Conservation (phyloP, 169 alveolate genomes). For the Eimeria praecox region DNA sequence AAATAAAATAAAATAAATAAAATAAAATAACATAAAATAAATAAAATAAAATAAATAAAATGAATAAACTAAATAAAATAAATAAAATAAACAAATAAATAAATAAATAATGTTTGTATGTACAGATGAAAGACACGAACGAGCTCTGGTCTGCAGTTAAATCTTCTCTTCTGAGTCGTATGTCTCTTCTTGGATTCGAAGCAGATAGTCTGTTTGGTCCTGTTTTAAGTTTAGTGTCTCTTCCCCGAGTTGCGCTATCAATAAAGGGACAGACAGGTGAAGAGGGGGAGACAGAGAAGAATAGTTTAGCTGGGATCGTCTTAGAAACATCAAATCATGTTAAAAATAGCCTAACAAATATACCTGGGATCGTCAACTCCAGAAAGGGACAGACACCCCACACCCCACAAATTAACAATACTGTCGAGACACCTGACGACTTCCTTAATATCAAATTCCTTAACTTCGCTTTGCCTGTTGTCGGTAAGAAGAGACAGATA, state of each 20-base stretch:
- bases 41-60: too few species aligned
- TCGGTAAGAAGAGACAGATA: background rate
- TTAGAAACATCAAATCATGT: background rate
- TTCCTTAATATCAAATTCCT: constrained; percentile 25
- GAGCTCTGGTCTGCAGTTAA: constrained; percentile 18
- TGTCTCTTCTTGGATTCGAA: background rate
- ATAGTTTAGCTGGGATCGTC: background rate
- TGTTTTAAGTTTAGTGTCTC: background rate
- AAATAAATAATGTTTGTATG: background rate
- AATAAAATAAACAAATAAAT: too few species aligned
- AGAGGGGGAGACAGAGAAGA: background rate
- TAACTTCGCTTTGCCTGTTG: constrained; percentile 23
- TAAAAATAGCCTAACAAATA: background rate
- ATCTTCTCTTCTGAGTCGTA: background rate
- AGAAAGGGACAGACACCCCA: background rate
- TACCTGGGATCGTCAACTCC: background rate
- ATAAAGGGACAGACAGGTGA: background rate
- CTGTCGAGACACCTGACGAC: constrained; percentile 3
- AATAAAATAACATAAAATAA: too few species aligned
- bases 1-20: too few species aligned
- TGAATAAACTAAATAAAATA: too few species aligned
- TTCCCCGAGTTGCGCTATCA: constrained; percentile 31
- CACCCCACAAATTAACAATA: background rate
- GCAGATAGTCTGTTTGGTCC: constrained; percentile 21
- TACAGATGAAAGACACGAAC: background rate